Percentiles rank a stretch among this genome's conserved stretches.
Evolutionary conservation across 495 filamentous ascomycete species (phyloP).

Genomic region (Symbiotaphrina buchneri): DNA sequence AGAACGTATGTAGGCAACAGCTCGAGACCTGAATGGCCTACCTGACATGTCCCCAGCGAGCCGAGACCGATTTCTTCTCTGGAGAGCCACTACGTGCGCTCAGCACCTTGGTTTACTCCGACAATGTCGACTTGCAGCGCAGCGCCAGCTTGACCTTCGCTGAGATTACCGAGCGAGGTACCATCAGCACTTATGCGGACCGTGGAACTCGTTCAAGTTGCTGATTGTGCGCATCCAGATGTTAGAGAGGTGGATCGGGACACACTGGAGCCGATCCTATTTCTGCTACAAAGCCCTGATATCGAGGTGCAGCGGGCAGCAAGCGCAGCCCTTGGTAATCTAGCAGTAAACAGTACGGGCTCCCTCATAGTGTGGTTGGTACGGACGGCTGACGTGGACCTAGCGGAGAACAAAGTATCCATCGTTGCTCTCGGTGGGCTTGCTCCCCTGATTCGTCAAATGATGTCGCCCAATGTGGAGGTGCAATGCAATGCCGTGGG

Average conservation of each 20-base stretch:
- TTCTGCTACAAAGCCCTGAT: slow-evolving; percentile 81
- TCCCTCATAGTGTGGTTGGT: not conserved
- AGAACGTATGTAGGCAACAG: slow-evolving; percentile 49
- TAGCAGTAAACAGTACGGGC: slow-evolving; percentile 79
- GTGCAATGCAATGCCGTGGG: slow-evolving; percentile 98
- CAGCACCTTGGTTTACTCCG: slow-evolving; percentile 89
- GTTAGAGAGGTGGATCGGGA: slow-evolving; percentile 87
- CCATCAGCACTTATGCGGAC: slow-evolving; percentile 8
- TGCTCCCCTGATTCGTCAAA: slow-evolving; percentile 82
- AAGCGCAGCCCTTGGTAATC: slow-evolving; percentile 85
- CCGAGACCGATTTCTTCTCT: slow-evolving; percentile 93
- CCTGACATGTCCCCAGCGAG: slow-evolving; percentile 31
- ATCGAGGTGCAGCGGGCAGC: slow-evolving; percentile 95
- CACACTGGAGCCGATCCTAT: slow-evolving; percentile 87
- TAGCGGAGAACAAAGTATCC: slow-evolving; percentile 90
- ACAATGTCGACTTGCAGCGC: slow-evolving; percentile 94
- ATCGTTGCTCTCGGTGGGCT: slow-evolving; percentile 86
- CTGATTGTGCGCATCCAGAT: slow-evolving; percentile 29
- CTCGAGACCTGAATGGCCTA: not conserved
- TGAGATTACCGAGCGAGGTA: slow-evolving; percentile 96
- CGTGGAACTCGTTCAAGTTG: not conserved
- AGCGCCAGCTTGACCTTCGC: slow-evolving; percentile 97
- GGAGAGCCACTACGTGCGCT: slow-evolving; percentile 90
- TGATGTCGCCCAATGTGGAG: slow-evolving; percentile 97
- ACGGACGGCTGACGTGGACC: slow-evolving; percentile 10